These are phyloP conservation scores for Blastosporella zonata DNA, from an alignment of 1,284 basidiomycete genomes.

Conservation along the genomic window DNA sequence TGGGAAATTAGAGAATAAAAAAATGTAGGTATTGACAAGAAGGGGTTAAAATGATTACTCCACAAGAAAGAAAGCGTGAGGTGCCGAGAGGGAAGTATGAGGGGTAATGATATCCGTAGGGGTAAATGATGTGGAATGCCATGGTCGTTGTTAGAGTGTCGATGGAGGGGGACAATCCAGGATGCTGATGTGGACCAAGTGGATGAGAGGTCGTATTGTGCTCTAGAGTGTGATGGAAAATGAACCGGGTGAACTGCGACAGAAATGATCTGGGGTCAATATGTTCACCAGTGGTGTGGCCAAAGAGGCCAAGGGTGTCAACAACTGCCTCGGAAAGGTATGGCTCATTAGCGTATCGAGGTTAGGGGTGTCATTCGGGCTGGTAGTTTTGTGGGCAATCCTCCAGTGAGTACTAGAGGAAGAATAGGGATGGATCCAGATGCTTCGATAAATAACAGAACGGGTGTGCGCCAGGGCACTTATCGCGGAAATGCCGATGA, in stretches of 20 bases:
- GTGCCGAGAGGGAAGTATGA: conserved; percentile 4
- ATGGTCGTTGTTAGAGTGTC: conserved; percentile 7
- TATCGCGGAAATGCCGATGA: conserved; percentile 11
- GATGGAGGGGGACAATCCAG: conserved; percentile 3
- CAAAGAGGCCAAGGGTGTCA: neutral
- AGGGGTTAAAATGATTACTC: conserved; percentile 1
- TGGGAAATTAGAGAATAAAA: conserved; percentile 14
- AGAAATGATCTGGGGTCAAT: neutral
- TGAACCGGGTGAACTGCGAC: neutral
- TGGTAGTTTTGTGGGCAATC: conserved; percentile 1
- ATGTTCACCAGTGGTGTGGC: neutral
- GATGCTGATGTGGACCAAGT: conserved; percentile 4
- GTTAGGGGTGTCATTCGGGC: neutral
- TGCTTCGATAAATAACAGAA: conserved; percentile 11
- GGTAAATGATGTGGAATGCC: conserved; percentile 13
- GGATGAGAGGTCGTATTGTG: conserved; percentile 9
- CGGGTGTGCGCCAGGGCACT: neutral
- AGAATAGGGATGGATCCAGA: conserved; percentile 6
- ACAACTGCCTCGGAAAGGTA: neutral
- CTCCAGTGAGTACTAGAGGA: conserved; percentile 6
- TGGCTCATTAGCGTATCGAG: neutral
- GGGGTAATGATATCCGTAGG: conserved; percentile 15
- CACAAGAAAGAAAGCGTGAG: conserved; percentile 1
- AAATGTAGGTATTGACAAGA: conserved; percentile 18
- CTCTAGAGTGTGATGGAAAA: conserved; percentile 12